A percentile compares a stretch with the other conserved stretches of the same genome.
Evolutionary conservation across 805 yeast species (phyloP).

Genomic region (Candida coquimbonensis): DNA sequence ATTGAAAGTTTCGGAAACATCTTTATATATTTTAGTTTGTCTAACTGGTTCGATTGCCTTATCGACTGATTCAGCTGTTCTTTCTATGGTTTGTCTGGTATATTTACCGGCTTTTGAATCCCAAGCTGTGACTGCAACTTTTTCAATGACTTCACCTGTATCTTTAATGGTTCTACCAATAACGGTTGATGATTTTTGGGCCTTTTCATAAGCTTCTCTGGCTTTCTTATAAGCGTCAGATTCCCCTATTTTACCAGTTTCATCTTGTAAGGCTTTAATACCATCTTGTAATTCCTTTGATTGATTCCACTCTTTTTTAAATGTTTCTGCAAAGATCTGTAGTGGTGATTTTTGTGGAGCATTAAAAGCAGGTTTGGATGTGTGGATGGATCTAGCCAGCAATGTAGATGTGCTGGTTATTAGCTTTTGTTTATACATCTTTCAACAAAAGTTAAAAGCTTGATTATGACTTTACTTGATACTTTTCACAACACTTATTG

Average conservation of each 20-base stretch:
- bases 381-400: constrained; percentile 19
- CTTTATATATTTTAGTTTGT: constrained; percentile 82
- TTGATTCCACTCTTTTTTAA: constrained; percentile 85
- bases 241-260: constrained; percentile 89
- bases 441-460: neutral
- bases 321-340: constrained; percentile 90
- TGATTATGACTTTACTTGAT: no score
- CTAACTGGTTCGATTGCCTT: constrained; percentile 90
- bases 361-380: constrained; percentile 10
- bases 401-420: neutral
- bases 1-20: constrained; percentile 79
- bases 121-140: constrained; percentile 89
- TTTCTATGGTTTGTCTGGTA: constrained; percentile 78
- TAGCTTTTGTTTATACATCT: constrained; percentile 7
- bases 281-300: constrained; percentile 84
- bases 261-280: constrained; percentile 91
- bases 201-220: constrained; percentile 82
- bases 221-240: constrained; percentile 91
- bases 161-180: constrained; percentile 69
- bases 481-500: neutral
- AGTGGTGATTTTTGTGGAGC: constrained; percentile 62
- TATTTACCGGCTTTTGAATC: constrained; percentile 88
- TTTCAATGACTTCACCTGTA: constrained; percentile 93
- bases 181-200: constrained; percentile 67
- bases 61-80: constrained; percentile 80